Evolutionary conservation across 768 basidiomycete species (phyloP).

Genomic region (Hypholoma fasciculare): DNA sequence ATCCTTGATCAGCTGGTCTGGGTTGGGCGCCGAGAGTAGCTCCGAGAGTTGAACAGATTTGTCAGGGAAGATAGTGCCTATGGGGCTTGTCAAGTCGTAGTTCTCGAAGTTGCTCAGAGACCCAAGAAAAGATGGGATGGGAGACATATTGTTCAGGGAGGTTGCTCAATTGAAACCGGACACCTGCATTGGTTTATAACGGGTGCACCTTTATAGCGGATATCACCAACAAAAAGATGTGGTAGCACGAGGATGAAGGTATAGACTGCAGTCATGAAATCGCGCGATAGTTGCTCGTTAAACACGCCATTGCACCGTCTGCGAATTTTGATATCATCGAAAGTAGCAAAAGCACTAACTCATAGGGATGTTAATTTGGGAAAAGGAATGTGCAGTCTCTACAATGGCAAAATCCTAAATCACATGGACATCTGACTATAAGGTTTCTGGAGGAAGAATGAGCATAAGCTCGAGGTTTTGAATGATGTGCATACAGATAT

Average conservation of each 20-base stretch:
- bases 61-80: slow-evolving; percentile 54
- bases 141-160: slow-evolving; percentile 2
- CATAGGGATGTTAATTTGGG: not conserved
- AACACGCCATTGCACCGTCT: not conserved
- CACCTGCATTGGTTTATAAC: no score
- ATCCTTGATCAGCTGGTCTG: slow-evolving; percentile 52
- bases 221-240: no score
- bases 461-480: no score
- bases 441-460: no score
- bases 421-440: no score
- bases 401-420: no score
- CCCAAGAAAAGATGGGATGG: slow-evolving; percentile 24
- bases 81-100: slow-evolving; percentile 47
- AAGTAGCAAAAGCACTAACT: not conserved
- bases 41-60: slow-evolving; percentile 44
- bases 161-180: no score
- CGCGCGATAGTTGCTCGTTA: not conserved
- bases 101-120: slow-evolving; percentile 35
- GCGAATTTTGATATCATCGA: not conserved
- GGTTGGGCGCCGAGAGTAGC: slow-evolving; percentile 42
- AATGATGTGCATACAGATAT: no score
- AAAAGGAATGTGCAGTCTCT: not conserved
- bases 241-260: no score
- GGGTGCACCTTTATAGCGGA: no score
- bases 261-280: not conserved